phyloP scores from a whole-genome alignment of 2,329 filamentous ascomycete genomes.

The Hypoxylon sp. region DNA sequence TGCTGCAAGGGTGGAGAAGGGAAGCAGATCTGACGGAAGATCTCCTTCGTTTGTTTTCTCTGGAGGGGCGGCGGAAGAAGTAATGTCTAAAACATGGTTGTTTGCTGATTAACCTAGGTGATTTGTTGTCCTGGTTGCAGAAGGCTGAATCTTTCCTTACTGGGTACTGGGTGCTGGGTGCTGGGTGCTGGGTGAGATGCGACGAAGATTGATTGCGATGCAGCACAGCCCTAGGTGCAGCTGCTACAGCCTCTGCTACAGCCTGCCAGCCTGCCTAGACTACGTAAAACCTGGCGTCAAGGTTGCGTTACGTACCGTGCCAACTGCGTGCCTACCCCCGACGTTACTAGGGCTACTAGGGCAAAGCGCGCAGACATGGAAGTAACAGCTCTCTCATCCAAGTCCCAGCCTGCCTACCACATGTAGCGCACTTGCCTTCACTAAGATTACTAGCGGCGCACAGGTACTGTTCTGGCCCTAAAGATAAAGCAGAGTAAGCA shows the following conservation, averaged over 20 bases:
- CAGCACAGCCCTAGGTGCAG: slow-evolving; percentile 39
- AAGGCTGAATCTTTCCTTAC: slow-evolving; percentile 37
- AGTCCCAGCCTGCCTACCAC: not conserved
- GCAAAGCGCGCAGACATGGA: slow-evolving; percentile 1
- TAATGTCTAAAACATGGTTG: slow-evolving; percentile 36
- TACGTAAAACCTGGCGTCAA: not conserved
- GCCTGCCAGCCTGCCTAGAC: slow-evolving; percentile 20
- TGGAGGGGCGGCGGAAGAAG: not conserved
- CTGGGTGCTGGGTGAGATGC: slow-evolving; percentile 24
- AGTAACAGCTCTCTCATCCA: not conserved
- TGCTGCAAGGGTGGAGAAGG: slow-evolving; percentile 13
- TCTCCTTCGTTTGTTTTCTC: slow-evolving; percentile 22
- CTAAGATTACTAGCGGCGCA: not conserved
- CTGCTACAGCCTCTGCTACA: slow-evolving; percentile 21
- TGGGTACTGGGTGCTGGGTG: slow-evolving; percentile 5
- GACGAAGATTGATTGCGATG: slow-evolving; percentile 36
- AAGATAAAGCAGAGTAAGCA: not conserved
- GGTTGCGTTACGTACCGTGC: slow-evolving; percentile 9
- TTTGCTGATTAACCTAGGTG: slow-evolving; percentile 37
- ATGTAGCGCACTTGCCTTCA: not conserved
- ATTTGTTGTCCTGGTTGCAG: slow-evolving; percentile 22
- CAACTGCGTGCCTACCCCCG: not conserved
- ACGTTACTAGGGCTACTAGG: slow-evolving; percentile 2
- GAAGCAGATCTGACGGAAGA: slow-evolving; percentile 10
- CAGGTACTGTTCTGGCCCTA: slow-evolving; percentile 1